Percentiles rank a stretch among this genome's conserved stretches.
These are phyloP conservation scores for Cyberlindnera mississippiensis DNA, from an alignment of 805 yeast species.

Conservation along the genomic window DNA sequence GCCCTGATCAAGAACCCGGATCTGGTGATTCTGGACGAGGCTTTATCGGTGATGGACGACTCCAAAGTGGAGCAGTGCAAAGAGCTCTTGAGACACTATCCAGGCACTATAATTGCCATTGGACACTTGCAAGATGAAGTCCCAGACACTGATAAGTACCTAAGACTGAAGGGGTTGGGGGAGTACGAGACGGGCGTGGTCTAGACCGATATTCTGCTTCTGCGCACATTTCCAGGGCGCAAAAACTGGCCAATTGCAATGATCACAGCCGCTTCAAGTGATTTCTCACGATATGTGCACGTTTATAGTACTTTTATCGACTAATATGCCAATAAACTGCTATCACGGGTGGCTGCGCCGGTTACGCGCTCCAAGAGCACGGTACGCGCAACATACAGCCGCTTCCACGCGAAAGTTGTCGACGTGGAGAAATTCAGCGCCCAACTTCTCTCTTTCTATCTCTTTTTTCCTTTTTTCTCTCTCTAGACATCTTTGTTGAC, in stretches of 20 bases:
- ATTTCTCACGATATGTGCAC: too few relatives aligned
- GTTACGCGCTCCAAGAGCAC: too few relatives aligned
- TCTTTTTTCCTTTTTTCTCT: too few relatives aligned
- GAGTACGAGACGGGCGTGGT: slow-evolving; percentile 32
- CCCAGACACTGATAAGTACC: slow-evolving; percentile 57
- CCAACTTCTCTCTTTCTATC: background rate
- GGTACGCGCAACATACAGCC: too few relatives aligned
- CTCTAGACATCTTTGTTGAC: background rate
- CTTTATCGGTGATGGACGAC: slow-evolving; percentile 85
- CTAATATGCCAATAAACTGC: too few relatives aligned
- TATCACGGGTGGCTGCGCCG: too few relatives aligned
- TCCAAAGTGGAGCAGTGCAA: slow-evolving; percentile 54
- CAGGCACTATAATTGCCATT: slow-evolving; percentile 71
- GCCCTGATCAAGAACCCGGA: slow-evolving; percentile 76
- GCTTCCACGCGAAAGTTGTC: slow-evolving; percentile 2
- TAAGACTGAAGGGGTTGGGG: slow-evolving; percentile 34
- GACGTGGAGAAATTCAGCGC: slow-evolving; percentile 1
- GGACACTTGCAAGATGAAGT: slow-evolving; percentile 81
- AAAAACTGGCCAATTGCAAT: too few relatives aligned
- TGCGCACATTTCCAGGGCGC: too few relatives aligned
- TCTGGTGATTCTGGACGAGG: slow-evolving; percentile 83
- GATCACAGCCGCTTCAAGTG: too few relatives aligned
- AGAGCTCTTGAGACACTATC: slow-evolving; percentile 45
- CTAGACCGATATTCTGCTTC: too few relatives aligned
- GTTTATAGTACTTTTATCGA: too few relatives aligned